Conservation (phyloP, 345 rosid genomes). For the Eucalyptus sideroxylon region DNA sequence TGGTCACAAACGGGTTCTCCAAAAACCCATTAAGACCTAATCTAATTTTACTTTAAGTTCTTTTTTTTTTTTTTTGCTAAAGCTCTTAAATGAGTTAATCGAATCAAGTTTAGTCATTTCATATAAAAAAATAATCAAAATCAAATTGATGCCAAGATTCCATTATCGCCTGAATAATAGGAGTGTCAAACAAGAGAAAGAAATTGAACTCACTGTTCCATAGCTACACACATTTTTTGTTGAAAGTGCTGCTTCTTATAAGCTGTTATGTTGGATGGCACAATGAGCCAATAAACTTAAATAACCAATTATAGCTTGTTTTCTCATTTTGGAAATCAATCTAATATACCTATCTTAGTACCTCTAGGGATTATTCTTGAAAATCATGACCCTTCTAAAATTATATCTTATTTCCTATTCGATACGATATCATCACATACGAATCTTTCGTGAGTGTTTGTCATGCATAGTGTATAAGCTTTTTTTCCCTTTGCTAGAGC, state of each 20-base stretch:
- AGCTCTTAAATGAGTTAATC: neutral
- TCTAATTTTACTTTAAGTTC: too few relatives aligned
- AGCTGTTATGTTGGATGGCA: neutral
- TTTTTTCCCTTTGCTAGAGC: neutral
- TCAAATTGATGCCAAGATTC: too few relatives aligned
- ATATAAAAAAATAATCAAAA: neutral
- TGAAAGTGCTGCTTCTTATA: neutral
- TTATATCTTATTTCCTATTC: neutral
- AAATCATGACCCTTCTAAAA: neutral
- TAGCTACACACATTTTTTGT: too few relatives aligned
- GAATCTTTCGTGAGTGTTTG: neutral
- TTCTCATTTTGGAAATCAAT: neutral
- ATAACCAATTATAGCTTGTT: neutral
- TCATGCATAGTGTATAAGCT: neutral
- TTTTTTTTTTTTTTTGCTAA: too few relatives aligned
- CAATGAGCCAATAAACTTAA: neutral
- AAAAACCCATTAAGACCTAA: neutral
- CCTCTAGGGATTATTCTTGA: neutral
- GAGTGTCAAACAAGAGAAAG: neutral
- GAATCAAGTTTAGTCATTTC: fast-evolving
- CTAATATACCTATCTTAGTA: neutral
- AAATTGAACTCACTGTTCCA: fast-evolving
- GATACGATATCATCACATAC: neutral
- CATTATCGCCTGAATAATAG: too few relatives aligned
- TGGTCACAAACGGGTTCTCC: neutral